Conservation (phyloP, 2,329 filamentous ascomycete species). For the Colletotrichum liriopes region DNA sequence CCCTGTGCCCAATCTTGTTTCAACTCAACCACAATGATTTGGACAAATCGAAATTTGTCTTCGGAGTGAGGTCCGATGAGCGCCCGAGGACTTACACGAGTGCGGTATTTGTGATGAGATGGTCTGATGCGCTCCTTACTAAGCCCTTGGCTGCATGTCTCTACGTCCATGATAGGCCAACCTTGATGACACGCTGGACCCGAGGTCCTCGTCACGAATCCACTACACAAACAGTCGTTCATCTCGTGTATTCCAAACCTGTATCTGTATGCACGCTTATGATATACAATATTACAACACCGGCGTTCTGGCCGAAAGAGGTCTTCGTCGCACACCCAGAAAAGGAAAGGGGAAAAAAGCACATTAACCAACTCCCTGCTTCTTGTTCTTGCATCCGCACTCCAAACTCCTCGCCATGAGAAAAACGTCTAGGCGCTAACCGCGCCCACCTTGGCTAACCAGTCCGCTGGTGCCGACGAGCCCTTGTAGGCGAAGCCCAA, state of each 20-base stretch:
- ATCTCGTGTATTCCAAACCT: slow-evolving; percentile 22
- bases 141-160: slow-evolving; percentile 34
- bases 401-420: slow-evolving; percentile 21
- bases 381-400: neutral
- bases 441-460: slow-evolving; percentile 21
- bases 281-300: slow-evolving; percentile 13
- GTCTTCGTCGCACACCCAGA: neutral
- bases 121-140: slow-evolving; percentile 14
- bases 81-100: neutral
- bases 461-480: slow-evolving; percentile 28
- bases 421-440: slow-evolving; percentile 10
- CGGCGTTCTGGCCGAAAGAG: neutral
- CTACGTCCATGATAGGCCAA: slow-evolving; percentile 25
- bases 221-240: neutral
- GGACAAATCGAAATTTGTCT: neutral
- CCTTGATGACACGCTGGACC: neutral
- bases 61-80: neutral
- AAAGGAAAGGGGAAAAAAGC: neutral
- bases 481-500: slow-evolving; percentile 43
- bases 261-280: slow-evolving; percentile 20
- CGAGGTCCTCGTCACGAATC: neutral
- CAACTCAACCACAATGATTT: neutral
- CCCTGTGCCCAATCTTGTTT: neutral
- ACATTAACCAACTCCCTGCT: neutral
- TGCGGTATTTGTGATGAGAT: slow-evolving; percentile 3